Evolutionary conservation across 192 early-diverging fungal genomes (phyloP).

Genomic region (Backusella luteola): DNA sequence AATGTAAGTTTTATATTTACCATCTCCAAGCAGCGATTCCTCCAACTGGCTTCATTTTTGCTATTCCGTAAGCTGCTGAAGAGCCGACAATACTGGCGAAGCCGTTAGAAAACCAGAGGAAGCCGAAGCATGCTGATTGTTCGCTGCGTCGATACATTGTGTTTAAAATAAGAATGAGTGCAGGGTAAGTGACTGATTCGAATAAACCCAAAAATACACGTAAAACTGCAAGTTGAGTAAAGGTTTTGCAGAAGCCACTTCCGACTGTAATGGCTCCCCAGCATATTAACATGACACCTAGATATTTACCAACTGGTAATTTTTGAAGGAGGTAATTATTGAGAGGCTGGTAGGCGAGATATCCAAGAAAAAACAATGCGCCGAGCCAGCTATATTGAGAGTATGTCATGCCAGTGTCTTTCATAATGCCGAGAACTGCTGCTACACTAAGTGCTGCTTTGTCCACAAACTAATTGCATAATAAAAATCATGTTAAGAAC

Average conservation of each 20-base stretch:
- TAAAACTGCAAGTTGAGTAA: constrained; percentile 14
- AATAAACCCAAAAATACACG: constrained; percentile 30
- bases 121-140: constrained; percentile 14
- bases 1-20: constrained; percentile 5
- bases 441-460: constrained; percentile 14
- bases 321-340: constrained; percentile 14
- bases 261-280: constrained; percentile 18
- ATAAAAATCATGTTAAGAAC: not conserved
- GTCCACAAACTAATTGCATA: not conserved
- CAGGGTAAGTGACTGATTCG: constrained; percentile 19
- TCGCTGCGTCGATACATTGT: constrained; percentile 26
- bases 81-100: constrained; percentile 10
- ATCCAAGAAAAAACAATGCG: constrained; percentile 23
- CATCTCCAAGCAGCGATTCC: constrained; percentile 24
- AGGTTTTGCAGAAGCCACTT: constrained; percentile 13
- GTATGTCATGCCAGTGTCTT: constrained; percentile 1
- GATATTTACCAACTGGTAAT: not conserved
- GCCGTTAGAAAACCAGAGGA: constrained; percentile 10
- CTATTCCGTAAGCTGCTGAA: constrained; percentile 11
- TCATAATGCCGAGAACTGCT: constrained; percentile 17
- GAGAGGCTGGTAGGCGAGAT: constrained; percentile 1
- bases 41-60: constrained; percentile 5
- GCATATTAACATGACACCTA: constrained; percentile 10
- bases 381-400: constrained; percentile 12
- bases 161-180: constrained; percentile 16